Percentiles rank a stretch among this genome's conserved stretches.
phyloP scores from a whole-genome alignment of 164 flowering plant species.

The Malania oleifera region DNA sequence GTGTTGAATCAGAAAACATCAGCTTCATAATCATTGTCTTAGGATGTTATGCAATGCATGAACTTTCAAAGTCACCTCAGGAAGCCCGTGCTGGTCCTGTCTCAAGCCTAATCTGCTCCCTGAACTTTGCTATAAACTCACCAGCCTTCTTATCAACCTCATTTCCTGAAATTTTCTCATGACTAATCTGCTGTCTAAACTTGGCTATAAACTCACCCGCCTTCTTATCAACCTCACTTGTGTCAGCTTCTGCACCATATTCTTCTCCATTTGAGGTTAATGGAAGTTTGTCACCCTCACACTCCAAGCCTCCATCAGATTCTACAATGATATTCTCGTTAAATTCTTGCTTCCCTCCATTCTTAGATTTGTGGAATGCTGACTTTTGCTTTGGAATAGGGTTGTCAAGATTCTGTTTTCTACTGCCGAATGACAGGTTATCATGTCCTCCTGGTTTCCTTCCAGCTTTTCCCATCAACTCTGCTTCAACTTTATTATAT shows the following conservation, averaged over 20 bases:
- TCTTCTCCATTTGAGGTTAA: constrained; percentile 22
- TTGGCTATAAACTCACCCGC: constrained; percentile 65
- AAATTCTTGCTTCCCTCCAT: constrained; percentile 18
- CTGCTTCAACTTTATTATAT: constrained; percentile 15
- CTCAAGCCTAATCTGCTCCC: constrained; percentile 57
- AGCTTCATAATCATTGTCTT: no score
- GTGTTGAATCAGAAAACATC: no score
- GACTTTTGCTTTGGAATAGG: constrained; percentile 6
- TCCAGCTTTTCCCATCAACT: background rate
- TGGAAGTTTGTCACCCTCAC: constrained; percentile 17
- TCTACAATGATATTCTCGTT: constrained; percentile 21
- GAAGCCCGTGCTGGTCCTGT: no score
- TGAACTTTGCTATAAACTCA: constrained; percentile 59
- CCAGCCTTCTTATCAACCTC: constrained; percentile 55
- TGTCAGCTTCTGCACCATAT: constrained; percentile 14
- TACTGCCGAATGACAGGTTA: background rate
- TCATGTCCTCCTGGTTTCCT: constrained; percentile 7
- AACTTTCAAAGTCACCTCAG: no score
- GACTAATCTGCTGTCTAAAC: constrained; percentile 54
- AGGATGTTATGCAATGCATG: no score
- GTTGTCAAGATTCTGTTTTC: constrained; percentile 14
- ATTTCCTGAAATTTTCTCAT: constrained; percentile 36
- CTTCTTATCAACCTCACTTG: constrained; percentile 49
- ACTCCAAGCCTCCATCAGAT: constrained; percentile 22
- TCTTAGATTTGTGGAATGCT: constrained; percentile 11